Base-by-base conservation (phyloP, 805 yeast species). In the Starmerella vaccinii region DNA sequence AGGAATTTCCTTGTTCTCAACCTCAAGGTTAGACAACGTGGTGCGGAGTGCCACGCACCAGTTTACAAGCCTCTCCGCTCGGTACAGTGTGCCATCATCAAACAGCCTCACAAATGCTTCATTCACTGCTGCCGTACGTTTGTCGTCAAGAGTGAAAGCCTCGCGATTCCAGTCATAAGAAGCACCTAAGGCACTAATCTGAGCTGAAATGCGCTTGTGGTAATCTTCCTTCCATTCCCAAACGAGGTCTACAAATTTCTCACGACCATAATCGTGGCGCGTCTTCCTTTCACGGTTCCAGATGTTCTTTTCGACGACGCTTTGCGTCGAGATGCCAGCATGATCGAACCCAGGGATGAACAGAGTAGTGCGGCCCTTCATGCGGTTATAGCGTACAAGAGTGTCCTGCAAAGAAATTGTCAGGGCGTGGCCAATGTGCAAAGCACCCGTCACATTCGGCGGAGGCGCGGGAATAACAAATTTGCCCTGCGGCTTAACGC, bases 151-250 rank as follows among this genome's bases (percentile, higher is more conserved):
- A 38, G 98, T 89, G 74, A 92, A 92, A 10, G 87, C 95, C 71
- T 92, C 98, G 65, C 90, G 81, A 33, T 76, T 66, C 97, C 97
- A 92, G 67, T 89, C 97, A 63, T 88, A 92, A 18, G 98, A 92
- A 24, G 97, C 96, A 68, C 98, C 98, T 65, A 92, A 76, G 56
- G 79, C 79, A 68, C 79, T 73, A 65, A 90, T 78, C 72, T 92
- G 98, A 58, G 74, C 66, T 72, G 84, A 85, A 68, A 92, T 92
- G 62, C 84, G 82, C 50, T 68, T 68, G 61, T 92, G 97, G 71
- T 92, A 92, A 54, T 83, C 88, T 56, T 88, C 94, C 68, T 92
- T 92, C 98, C 98, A 92, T 60, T 87, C 95, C 97, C 97, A 92
- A 27, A 92, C 96, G 65, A 83, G 82, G 34, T 76, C 82, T 51